Base-by-base conservation (phyloP, 305 asterid genomes). In the Fraxinus paxiana region DNA sequence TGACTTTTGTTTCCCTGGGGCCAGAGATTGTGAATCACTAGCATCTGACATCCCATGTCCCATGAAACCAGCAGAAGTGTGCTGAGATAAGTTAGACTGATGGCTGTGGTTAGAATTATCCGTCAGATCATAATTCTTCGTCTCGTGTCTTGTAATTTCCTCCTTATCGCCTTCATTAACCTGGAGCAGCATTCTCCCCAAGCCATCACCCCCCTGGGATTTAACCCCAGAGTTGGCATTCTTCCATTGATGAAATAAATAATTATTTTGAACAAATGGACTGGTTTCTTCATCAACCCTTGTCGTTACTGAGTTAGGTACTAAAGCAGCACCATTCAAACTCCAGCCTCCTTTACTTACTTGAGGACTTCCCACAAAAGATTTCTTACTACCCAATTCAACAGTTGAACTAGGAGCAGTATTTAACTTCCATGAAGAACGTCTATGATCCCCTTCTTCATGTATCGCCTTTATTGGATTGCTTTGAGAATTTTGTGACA, bases 91-190 rank as follows among this genome's bases (percentile, higher is more conserved):
- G 84, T 88, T 93, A 22, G 98, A 91, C 80, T 56, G 93, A 5
- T 13, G 73, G 86, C 96, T 90, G 80, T 92, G 96, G 85, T 79
- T 90, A 48, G 98, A 92, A 87, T 89, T 93, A 81, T 91, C 97
- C 86, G 75, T 91, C 51, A 67, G 76, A 73, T 85, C 86, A 75
- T 80, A 81, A 78, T 77, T 91, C 82, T 92, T 93, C 81, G 80
- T 84, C 77, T 87, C 94, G 76, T 59, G 84, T 76, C 85, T 85
- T 73, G 70, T 74, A 85, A 75, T 86, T 61, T 84, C 79, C 79
- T 24, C 73, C 17, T 88, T 90, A 86, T 82, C 86, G 77, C 79
- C 84, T 77, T 83, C 88, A 54, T 79, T 76, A 80, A 79, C 83
- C 83, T 80, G 91, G 78, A 86, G 88, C 80, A 79, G 84, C 85